Conservation (phyloP, 108 stramenopile species). For the Licmophora abbreviata region DNA sequence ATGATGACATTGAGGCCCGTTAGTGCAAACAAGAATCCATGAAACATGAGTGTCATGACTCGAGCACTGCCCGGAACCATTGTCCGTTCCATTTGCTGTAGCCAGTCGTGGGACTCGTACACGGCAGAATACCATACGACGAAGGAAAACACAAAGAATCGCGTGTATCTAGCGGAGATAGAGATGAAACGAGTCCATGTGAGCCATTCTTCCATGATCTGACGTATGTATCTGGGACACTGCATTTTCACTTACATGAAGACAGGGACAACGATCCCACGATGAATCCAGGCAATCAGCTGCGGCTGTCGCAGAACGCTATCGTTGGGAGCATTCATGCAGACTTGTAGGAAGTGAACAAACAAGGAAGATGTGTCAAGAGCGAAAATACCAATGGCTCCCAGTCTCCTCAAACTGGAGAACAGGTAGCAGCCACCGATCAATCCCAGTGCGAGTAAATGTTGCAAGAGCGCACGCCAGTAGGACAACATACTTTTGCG, state of each 20-base stretch:
- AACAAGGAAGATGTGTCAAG: constrained; percentile 56
- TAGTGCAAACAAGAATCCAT: constrained; percentile 35
- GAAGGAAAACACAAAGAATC: constrained; percentile 68
- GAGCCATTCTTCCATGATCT: no score
- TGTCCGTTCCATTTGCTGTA: constrained; percentile 71
- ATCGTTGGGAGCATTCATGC: constrained; percentile 53
- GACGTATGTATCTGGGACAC: no score
- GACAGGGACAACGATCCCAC: constrained; percentile 48
- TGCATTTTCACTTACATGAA: constrained; percentile 55
- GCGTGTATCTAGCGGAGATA: constrained; percentile 27
- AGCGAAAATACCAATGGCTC: constrained; percentile 64
- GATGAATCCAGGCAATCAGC: constrained; percentile 18
- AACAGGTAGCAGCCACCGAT: constrained; percentile 55
- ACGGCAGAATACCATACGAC: constrained; percentile 57
- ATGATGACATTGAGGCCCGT: constrained; percentile 49
- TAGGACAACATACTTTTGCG: constrained; percentile 32
- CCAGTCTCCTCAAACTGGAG: constrained; percentile 58
- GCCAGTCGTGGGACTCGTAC: constrained; percentile 64
- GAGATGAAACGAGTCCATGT: neutral
- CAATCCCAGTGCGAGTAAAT: constrained; percentile 45
- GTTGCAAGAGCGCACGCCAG: constrained; percentile 43
- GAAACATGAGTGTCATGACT: constrained; percentile 39
- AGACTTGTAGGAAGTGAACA: constrained; percentile 67
- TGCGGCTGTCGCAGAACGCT: constrained; percentile 9
- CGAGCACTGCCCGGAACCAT: constrained; percentile 44